Conservation (phyloP, 140 eudicot genomes). For the Flaveria floridana region DNA sequence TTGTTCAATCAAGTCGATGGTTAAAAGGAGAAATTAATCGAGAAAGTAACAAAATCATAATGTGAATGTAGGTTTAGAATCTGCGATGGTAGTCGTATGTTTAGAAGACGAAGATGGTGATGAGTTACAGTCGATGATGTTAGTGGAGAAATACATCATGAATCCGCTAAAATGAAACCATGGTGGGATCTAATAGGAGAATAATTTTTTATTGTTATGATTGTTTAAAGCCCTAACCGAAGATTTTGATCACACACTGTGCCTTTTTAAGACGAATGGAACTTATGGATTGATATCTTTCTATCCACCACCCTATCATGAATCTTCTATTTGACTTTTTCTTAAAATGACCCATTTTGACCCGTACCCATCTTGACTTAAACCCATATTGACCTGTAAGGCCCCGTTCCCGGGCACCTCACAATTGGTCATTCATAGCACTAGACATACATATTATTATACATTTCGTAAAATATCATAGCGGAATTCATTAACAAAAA, state of each 20-base stretch:
- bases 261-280: conserved; percentile 96
- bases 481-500: too few species aligned
- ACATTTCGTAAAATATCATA: too few species aligned
- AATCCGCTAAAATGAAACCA: conserved; percentile 51
- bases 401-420: too few species aligned
- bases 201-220: conserved; percentile 67
- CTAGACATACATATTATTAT: too few species aligned
- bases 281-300: conserved; percentile 61
- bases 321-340: too few species aligned
- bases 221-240: conserved; percentile 70
- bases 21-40: conserved; percentile 62
- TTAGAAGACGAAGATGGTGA: conserved; percentile 44
- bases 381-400: too few species aligned
- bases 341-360: too few species aligned
- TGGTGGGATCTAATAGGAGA: conserved; percentile 49
- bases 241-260: conserved; percentile 78
- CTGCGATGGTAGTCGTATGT: conserved; percentile 57
- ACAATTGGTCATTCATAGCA: too few species aligned
- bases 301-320: too few species aligned
- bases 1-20: conserved; percentile 62
- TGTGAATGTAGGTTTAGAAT: conserved; percentile 84
- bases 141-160: conserved; percentile 66
- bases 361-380: too few species aligned
- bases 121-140: conserved; percentile 27
- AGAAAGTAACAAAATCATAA: conserved; percentile 36